Percentiles rank a stretch among this genome's conserved stretches.
These are phyloP conservation scores for Salvia rosmarinus DNA, from an alignment of 257 asterid species.

Conservation along the genomic window DNA sequence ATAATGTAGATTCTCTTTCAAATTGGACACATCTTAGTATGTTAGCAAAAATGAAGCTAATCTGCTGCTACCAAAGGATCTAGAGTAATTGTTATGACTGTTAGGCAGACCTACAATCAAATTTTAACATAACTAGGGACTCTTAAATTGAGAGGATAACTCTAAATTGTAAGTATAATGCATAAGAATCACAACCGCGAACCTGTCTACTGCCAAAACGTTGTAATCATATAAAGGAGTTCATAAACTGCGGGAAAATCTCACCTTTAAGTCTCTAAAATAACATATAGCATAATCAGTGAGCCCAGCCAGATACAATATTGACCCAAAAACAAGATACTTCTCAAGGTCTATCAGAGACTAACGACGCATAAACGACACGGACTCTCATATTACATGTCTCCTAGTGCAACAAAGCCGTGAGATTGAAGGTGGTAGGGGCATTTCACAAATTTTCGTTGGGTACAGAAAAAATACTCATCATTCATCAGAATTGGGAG, in stretches of 20 bases:
- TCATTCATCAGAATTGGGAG: slow-evolving; percentile 64
- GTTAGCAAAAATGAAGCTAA: no score
- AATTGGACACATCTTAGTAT: no score
- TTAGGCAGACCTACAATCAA: neutral
- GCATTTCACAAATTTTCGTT: neutral
- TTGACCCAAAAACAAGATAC: slow-evolving; percentile 25
- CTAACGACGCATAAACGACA: slow-evolving; percentile 27
- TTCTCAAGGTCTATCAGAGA: slow-evolving; percentile 24
- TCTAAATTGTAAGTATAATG: no score
- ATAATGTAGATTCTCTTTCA: no score
- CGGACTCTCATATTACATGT: neutral
- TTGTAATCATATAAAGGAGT: slow-evolving; percentile 12
- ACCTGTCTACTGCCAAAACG: slow-evolving; percentile 22
- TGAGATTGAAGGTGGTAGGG: neutral
- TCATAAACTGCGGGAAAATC: slow-evolving; percentile 15
- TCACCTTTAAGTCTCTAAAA: slow-evolving; percentile 23
- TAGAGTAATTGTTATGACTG: no score
- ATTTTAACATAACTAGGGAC: neutral
- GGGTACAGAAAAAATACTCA: neutral
- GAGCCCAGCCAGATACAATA: slow-evolving; percentile 11
- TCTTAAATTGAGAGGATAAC: neutral
- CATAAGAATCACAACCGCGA: neutral
- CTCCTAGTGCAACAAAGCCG: neutral
- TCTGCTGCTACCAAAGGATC: no score
- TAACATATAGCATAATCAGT: slow-evolving; percentile 21